phyloP scores from a whole-genome alignment of 371 early-diverging fungal species.

The Zancudomyces culisetae region DNA sequence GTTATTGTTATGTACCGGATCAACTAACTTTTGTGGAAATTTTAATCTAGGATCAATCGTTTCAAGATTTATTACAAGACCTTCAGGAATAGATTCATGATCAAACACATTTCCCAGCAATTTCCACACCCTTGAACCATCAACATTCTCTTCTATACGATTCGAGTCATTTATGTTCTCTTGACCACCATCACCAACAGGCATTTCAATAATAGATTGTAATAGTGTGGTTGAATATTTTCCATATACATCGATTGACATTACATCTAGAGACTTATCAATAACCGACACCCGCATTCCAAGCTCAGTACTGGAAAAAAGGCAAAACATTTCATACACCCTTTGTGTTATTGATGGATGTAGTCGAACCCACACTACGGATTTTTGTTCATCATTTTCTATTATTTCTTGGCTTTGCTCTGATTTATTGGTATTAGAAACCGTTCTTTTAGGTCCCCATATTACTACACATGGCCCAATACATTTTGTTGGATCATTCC shows the following conservation, averaged over 20 bases:
- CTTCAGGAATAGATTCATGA: slow-evolving; percentile 2
- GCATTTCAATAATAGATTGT: neutral
- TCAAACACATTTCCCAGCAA: neutral
- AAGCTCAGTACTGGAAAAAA: too few species aligned
- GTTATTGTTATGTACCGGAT: too few species aligned
- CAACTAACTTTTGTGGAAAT: too few species aligned
- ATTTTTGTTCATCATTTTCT: neutral
- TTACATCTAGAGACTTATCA: neutral
- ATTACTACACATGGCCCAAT: slow-evolving; percentile 19
- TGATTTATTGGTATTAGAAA: neutral
- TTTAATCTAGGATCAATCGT: neutral
- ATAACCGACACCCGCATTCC: neutral
- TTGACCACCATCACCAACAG: neutral
- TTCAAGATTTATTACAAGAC: neutral
- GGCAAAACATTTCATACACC: too few species aligned
- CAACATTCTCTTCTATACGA: too few species aligned
- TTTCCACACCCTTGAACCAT: neutral
- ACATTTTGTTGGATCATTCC: neutral
- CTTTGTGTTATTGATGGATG: too few species aligned
- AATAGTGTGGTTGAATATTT: neutral
- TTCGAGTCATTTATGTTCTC: neutral
- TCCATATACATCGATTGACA: slow-evolving; percentile 4
- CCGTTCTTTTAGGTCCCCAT: slow-evolving; percentile 11
- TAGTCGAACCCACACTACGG: neutral
- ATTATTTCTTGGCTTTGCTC: neutral